Conservation (phyloP, 1,284 basidiomycete species). For the Macrocystidia cucumis region DNA sequence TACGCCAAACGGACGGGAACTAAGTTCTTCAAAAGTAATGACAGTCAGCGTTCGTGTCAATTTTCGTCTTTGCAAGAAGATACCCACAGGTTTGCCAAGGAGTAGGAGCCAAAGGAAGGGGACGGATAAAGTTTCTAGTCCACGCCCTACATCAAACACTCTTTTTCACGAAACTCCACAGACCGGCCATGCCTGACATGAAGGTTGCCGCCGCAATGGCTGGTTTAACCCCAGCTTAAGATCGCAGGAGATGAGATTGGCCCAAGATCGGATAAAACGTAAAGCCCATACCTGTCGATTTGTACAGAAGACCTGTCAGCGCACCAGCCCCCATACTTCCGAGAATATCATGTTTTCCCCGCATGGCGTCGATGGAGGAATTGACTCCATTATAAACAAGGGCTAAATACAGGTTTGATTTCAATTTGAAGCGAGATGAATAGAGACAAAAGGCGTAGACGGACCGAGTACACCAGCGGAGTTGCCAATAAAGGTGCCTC, state of each 20-base stretch:
- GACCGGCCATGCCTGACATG: conserved; percentile 82
- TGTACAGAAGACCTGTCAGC: conserved; percentile 88
- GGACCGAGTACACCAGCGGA: conserved; percentile 94
- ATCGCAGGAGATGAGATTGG: conserved; percentile 27
- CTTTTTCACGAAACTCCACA: conserved; percentile 91
- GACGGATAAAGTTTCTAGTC: conserved; percentile 46
- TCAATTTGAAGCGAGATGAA: conserved; percentile 16
- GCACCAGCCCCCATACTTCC: conserved; percentile 93
- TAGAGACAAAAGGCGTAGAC: conserved; percentile 29
- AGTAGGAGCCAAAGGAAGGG: conserved; percentile 31
- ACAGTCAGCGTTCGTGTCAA: conserved; percentile 23
- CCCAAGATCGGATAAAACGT: conserved; percentile 20
- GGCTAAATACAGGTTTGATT: conserved; percentile 44
- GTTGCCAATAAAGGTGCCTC: conserved; percentile 97
- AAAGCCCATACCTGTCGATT: conserved; percentile 76
- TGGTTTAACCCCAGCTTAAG: conserved; percentile 82
- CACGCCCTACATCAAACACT: conserved; percentile 48
- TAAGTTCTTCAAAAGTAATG: conserved; percentile 26
- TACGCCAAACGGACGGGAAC: conserved; percentile 29
- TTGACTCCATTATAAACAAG: conserved; percentile 96
- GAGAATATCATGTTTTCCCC: conserved; percentile 88
- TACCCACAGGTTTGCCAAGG: conserved; percentile 32
- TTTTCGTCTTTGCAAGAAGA: conserved; percentile 33
- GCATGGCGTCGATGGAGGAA: conserved; percentile 83
- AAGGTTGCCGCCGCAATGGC: conserved; percentile 84